Conservation (phyloP, 148 eudicot species). For the Linanthus parryae region DNA sequence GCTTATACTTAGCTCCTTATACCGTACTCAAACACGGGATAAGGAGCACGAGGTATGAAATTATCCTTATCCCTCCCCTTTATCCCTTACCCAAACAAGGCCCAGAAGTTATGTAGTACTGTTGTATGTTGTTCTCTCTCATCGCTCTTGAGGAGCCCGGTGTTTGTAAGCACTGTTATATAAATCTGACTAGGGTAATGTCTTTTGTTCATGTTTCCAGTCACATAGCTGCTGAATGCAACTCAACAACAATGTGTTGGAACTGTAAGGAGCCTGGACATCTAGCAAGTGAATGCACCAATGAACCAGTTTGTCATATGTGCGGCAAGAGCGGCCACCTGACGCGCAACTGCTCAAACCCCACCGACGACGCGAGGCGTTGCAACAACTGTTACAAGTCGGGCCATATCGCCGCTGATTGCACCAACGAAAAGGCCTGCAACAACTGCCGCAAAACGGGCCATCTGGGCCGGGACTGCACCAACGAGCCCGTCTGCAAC, state of each 20-base stretch:
- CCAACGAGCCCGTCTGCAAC: conserved; percentile 41
- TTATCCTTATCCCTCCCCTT: no score
- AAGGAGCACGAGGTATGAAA: no score
- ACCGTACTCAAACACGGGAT: no score
- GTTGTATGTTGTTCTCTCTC: no score
- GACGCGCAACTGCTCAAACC: conserved; percentile 36
- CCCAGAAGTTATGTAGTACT: no score
- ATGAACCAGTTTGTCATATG: conserved; percentile 46
- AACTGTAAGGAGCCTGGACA: conserved; percentile 59
- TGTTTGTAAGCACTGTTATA: no score
- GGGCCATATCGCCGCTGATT: conserved; percentile 42
- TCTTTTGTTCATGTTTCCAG: conserved; percentile 11
- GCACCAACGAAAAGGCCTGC: conserved; percentile 57
- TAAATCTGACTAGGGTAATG: no score
- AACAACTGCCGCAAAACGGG: conserved; percentile 50
- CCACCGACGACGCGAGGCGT: conserved; percentile 34
- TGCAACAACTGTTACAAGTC: conserved; percentile 57
- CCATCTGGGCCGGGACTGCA: conserved; percentile 50
- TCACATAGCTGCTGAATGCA: conserved; percentile 48
- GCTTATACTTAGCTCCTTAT: no score
- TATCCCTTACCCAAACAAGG: no score
- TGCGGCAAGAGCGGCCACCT: conserved; percentile 48
- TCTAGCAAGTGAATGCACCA: conserved; percentile 34
- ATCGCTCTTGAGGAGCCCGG: no score
- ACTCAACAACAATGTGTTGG: conserved; percentile 47